Evolutionary conservation across 495 filamentous ascomycete genomes (phyloP).

Genomic region (Talaromyces wortmannii): DNA sequence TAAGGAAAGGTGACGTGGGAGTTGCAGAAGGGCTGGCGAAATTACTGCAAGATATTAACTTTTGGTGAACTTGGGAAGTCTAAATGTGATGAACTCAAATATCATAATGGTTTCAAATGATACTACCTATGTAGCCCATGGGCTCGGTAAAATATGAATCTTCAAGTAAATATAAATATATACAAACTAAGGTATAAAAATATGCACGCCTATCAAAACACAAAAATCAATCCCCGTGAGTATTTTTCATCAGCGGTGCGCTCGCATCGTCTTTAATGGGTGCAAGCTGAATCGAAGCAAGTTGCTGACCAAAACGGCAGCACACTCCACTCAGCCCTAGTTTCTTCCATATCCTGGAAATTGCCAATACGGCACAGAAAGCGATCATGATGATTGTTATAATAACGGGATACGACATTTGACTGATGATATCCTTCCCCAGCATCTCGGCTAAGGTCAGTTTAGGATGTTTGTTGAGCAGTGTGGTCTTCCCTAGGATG

Average conservation of each 20-base stretch:
- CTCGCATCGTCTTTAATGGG: neutral
- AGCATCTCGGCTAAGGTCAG: neutral
- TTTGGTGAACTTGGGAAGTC: neutral
- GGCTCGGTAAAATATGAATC: too few species aligned
- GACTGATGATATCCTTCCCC: neutral
- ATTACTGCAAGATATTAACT: neutral
- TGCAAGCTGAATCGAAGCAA: neutral
- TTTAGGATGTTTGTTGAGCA: too few species aligned
- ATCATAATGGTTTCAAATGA: too few species aligned
- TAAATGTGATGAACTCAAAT: neutral
- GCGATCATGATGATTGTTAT: neutral
- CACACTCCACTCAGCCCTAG: neutral
- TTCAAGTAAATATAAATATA: too few species aligned
- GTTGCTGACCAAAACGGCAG: neutral
- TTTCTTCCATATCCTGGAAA: neutral
- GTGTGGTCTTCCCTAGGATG: neutral
- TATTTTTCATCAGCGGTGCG: neutral
- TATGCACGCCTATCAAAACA: too few species aligned
- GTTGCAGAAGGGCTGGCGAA: constrained; percentile 23
- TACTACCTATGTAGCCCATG: too few species aligned
- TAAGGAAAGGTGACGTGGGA: neutral
- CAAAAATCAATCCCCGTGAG: neutral
- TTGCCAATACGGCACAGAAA: neutral
- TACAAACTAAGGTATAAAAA: too few species aligned
- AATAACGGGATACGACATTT: neutral